Conservation (phyloP, 2,329 filamentous ascomycete genomes). For the Botrytis aclada region DNA sequence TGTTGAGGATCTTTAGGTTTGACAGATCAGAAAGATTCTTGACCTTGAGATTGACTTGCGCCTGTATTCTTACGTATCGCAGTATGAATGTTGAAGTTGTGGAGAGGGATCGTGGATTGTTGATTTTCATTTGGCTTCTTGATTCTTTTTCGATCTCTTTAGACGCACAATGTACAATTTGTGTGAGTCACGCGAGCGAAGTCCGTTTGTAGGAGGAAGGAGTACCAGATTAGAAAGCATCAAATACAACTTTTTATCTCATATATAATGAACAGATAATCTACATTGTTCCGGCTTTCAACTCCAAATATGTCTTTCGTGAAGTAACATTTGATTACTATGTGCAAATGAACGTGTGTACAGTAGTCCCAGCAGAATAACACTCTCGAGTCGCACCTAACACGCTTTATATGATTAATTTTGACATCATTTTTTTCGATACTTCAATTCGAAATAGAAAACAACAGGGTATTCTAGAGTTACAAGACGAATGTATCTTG, state of each 20-base stretch:
- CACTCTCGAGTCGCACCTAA: accelerated
- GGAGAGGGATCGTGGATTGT: neutral
- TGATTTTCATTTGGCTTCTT: neutral
- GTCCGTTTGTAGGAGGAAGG: neutral
- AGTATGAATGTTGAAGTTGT: neutral
- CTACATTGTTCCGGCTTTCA: neutral
- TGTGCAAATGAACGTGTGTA: neutral
- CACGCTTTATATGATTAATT: neutral
- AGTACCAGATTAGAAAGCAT: neutral
- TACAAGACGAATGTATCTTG: neutral
- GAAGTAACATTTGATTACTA: neutral
- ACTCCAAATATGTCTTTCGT: neutral
- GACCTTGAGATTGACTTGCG: neutral
- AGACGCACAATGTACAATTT: neutral
- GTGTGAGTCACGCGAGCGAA: neutral
- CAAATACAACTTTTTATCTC: neutral
- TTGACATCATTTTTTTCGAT: neutral
- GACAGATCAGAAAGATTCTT: neutral
- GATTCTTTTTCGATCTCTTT: neutral
- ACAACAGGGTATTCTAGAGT: neutral
- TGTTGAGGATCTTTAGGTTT: neutral
- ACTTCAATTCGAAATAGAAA: neutral
- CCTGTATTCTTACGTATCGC: neutral
- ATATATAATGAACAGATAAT: neutral
- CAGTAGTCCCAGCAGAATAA: too few relatives aligned